Base-by-base conservation (phyloP, 1,284 basidiomycete genomes). In the Cystobasidium sp. region DNA sequence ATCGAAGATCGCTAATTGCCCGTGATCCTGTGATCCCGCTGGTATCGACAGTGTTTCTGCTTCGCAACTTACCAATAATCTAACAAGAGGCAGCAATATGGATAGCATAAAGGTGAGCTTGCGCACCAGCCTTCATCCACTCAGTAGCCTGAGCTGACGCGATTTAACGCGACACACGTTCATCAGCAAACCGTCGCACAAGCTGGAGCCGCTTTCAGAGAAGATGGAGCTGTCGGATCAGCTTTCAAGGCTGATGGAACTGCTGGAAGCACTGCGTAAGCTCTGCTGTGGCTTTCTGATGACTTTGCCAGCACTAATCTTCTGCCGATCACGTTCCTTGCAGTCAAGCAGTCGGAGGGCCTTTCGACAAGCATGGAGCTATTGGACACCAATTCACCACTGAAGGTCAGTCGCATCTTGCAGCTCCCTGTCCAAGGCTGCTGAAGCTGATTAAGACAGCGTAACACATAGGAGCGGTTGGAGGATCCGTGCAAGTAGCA, bases 351-450 rank as follows among this genome's bases (percentile, higher is more conserved):
- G 53, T 73, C 4, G 70, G 70, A n/a, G 70, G 70, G 18, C 70
- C 70, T 24, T 58, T 73, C 52, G 70, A 73, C 39, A 73, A 73
- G 70, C 62, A 66, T 16, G 70, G 70, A 43, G 70, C 70, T 10
- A 64, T 73, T 5, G 70, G 70, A 10, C 70, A 73, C 44, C 70
- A 73, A 61, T 73, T 73, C 41, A 73, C 70, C 6, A 73, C 70
- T 22, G 70, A 73, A 49, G 70, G 69, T 71, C n/a, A 14, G 69
- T 3, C 16, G 12, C 52, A 59, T 46, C 4, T 41, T 37, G 1
- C 16, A 31, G 1, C 31, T 12, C 18, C 14, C 16, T n/a, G 16
- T 14, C 6, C 7, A 37, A 37, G 39, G 20, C 46, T 43, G 39
- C 41, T 59, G 22, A 69, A 14, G 1, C 67, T 41, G 20, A 16